phyloP scores from a whole-genome alignment of 2,329 filamentous ascomycete species.

The Chalara sp. region DNA sequence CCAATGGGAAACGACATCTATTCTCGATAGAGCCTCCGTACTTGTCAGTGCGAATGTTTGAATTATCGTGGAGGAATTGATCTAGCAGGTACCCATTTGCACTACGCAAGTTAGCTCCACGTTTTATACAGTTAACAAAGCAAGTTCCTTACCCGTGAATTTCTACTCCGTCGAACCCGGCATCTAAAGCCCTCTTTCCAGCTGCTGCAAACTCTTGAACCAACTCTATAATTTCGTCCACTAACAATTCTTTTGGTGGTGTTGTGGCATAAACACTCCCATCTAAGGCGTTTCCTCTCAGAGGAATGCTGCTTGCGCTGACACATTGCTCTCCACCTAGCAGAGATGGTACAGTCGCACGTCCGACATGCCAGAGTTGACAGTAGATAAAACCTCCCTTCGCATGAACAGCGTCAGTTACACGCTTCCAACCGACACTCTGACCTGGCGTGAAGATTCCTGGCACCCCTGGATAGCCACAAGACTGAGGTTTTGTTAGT shows the following conservation, averaged over 20 bases:
- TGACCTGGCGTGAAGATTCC: constrained; percentile 48
- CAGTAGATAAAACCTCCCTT: constrained; percentile 54
- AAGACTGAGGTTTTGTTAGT: constrained; percentile 27
- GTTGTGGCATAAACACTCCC: constrained; percentile 7
- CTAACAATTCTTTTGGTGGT: constrained; percentile 29
- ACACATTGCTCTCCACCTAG: constrained; percentile 23
- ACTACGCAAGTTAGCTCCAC: neutral
- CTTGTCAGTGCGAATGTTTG: constrained; percentile 46
- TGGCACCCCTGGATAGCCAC: constrained; percentile 43
- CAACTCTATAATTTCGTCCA: constrained; percentile 28
- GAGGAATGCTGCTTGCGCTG: constrained; percentile 17
- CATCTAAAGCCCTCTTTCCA: constrained; percentile 34
- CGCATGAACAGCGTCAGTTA: constrained; percentile 55
- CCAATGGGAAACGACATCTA: constrained; percentile 42
- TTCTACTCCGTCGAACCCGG: constrained; percentile 42
- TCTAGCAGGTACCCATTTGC: constrained; percentile 47
- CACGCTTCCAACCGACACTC: constrained; percentile 47
- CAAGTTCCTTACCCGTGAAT: constrained; percentile 26
- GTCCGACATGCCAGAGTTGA: constrained; percentile 56
- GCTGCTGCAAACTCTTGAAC: constrained; percentile 10
- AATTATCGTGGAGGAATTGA: constrained; percentile 48
- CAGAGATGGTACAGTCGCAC: constrained; percentile 32
- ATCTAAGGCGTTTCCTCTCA: constrained; percentile 11
- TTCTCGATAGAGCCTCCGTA: constrained; percentile 44
- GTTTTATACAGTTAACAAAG: neutral